phyloP scores from a whole-genome alignment of 805 yeast species.

The Ogataea naganishii region DNA sequence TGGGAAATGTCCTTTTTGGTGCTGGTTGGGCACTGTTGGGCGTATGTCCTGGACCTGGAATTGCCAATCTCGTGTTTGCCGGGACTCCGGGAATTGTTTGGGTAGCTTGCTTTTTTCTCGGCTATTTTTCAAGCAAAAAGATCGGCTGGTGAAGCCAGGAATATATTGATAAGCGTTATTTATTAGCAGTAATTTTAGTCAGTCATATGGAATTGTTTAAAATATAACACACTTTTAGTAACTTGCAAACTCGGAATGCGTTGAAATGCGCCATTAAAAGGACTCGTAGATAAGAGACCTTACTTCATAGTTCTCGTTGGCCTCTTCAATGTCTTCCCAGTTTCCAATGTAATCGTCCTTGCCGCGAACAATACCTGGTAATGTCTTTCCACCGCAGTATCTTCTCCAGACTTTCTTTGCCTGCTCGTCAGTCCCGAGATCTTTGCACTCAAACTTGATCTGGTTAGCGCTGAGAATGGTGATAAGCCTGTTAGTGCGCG shows the following conservation, averaged over 20 bases:
- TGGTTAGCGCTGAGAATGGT: slow-evolving; percentile 72
- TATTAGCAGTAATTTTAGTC: too few relatives aligned
- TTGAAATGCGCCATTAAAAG: too few relatives aligned
- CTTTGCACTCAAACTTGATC: slow-evolving; percentile 59
- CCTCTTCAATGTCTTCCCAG: slow-evolving; percentile 79
- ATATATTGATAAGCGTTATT: background rate
- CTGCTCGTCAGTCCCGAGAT: slow-evolving; percentile 79
- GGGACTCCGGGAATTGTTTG: slow-evolving; percentile 18
- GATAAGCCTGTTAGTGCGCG: slow-evolving; percentile 66
- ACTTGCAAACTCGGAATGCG: too few relatives aligned
- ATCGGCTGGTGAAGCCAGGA: background rate
- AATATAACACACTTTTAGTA: too few relatives aligned
- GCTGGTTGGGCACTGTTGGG: slow-evolving; percentile 47
- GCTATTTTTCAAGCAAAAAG: slow-evolving; percentile 16
- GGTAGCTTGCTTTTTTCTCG: slow-evolving; percentile 18
- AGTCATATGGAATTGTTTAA: too few relatives aligned
- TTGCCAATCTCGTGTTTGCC: slow-evolving; percentile 21
- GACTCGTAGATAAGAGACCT: slow-evolving; percentile 59
- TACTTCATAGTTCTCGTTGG: slow-evolving; percentile 70
- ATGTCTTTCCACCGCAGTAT: slow-evolving; percentile 56
- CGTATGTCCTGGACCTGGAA: slow-evolving; percentile 46
- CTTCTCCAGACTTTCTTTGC: slow-evolving; percentile 83
- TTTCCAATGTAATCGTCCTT: slow-evolving; percentile 78
- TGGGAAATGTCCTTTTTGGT: slow-evolving; percentile 39
- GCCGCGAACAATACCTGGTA: slow-evolving; percentile 83